Evolutionary conservation across 1,284 basidiomycete genomes (phyloP).

Genomic region (Apiotrichum siamense): DNA sequence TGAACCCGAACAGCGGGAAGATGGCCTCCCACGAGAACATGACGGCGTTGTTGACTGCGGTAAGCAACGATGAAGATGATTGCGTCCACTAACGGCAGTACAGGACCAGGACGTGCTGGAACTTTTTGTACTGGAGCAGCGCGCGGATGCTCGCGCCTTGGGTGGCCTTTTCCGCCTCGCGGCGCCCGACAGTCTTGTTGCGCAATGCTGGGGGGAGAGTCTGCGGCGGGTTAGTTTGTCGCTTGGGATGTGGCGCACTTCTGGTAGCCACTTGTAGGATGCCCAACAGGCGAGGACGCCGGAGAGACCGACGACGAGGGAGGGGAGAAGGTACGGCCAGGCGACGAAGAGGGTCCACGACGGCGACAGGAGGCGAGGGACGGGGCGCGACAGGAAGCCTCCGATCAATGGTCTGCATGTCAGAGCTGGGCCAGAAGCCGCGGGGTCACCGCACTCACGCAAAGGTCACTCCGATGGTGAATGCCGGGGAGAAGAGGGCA

Average conservation of each 20-base stretch:
- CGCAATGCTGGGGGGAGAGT: conserved; percentile 11
- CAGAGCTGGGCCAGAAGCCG: no score
- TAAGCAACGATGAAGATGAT: neutral
- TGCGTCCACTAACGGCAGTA: conserved; percentile 25
- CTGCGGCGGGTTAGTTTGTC: neutral
- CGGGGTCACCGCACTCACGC: conserved; percentile 28
- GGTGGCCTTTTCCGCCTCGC: conserved; percentile 10
- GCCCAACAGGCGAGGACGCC: conserved; percentile 20
- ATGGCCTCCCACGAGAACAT: conserved; percentile 37
- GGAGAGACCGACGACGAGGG: conserved; percentile 22
- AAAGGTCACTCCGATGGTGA: conserved; percentile 32
- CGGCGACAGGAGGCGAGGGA: conserved; percentile 24
- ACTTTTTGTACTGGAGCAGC: conserved; percentile 21
- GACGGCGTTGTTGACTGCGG: conserved; percentile 26
- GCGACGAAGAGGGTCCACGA: conserved; percentile 23
- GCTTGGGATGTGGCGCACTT: conserved; percentile 20
- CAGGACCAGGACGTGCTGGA: conserved; percentile 28
- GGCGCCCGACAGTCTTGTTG: neutral
- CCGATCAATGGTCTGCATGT: conserved; percentile 30
- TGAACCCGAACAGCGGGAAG: conserved; percentile 37
- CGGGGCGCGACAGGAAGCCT: conserved; percentile 34
- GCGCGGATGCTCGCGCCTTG: conserved; percentile 14
- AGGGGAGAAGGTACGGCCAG: conserved; percentile 39
- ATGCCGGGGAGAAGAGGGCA: conserved; percentile 33
- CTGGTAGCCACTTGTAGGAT: conserved; percentile 27